Conservation (phyloP, 2,329 filamentous ascomycete genomes). For the Orbilia javanica region DNA sequence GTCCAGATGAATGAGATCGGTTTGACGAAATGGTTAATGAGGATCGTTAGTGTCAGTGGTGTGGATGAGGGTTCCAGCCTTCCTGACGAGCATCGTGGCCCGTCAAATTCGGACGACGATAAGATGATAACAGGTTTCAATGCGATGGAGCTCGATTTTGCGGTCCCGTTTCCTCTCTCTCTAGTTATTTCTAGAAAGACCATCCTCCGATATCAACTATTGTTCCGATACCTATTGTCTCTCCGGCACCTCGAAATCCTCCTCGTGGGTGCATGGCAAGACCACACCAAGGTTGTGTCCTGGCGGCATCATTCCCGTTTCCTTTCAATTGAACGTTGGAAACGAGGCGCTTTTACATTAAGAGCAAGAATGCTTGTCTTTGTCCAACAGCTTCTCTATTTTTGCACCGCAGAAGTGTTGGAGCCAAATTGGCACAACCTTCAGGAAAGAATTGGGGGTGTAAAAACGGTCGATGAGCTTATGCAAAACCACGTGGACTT, state of each 20-base stretch:
- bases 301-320: constrained; percentile 86
- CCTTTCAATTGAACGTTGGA: constrained; percentile 86
- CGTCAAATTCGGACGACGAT: constrained; percentile 78
- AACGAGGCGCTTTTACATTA: constrained; percentile 89
- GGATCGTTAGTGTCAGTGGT: constrained; percentile 95
- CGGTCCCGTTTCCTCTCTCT: constrained; percentile 93
- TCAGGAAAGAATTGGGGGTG: constrained; percentile 64
- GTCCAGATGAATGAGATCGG: constrained; percentile 96
- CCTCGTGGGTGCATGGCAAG: constrained; percentile 88
- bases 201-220: constrained; percentile 93
- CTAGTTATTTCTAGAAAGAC: constrained; percentile 96
- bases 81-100: constrained; percentile 76
- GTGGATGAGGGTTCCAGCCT: constrained; percentile 75
- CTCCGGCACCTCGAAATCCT: constrained; percentile 89
- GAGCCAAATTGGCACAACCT: constrained; percentile 97
- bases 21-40: constrained; percentile 91
- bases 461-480: constrained; percentile 93
- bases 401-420: constrained; percentile 95
- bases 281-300: constrained; percentile 81
- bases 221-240: constrained; percentile 93
- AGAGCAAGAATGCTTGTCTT: constrained; percentile 96
- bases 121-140: constrained; percentile 92
- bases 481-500: constrained; percentile 99
- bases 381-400: constrained; percentile 95
- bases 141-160: constrained; percentile 92